These are phyloP conservation scores for Thuja plicata DNA, from an alignment of 83 land plant genomes.

Conservation along the genomic window DNA sequence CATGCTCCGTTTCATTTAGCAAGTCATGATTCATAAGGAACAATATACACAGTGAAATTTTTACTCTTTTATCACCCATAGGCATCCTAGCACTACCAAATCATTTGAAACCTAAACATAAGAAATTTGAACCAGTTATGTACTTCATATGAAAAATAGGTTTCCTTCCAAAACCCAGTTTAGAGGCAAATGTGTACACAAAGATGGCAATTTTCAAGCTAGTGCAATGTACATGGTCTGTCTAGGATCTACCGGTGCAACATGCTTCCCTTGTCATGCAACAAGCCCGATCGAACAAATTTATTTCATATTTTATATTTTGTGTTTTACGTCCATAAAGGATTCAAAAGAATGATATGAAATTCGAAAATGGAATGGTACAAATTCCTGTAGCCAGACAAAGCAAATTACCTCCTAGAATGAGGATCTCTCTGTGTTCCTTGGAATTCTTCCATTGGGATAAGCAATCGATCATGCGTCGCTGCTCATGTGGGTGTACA, in stretches of 20 bases:
- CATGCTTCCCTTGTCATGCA: neutral
- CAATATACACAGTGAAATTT: neutral
- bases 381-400: neutral
- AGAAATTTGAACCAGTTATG: neutral
- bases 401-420: slow-evolving; percentile 44
- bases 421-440: slow-evolving; percentile 33
- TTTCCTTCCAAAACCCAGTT: neutral
- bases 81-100: neutral
- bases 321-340: neutral
- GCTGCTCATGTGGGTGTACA: slow-evolving; percentile 33
- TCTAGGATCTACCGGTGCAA: neutral
- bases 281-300: neutral
- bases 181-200: neutral
- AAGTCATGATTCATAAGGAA: neutral
- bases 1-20: neutral
- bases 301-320: neutral
- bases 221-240: neutral
- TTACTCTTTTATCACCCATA: neutral
- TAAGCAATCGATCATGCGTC: slow-evolving; percentile 36
- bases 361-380: neutral
- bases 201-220: neutral
- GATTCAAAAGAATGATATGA: neutral
- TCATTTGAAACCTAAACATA: neutral
- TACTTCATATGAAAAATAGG: neutral
- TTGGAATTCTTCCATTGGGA: slow-evolving; percentile 28